Percentiles rank a stretch among this genome's conserved stretches.
Conservation (phyloP, 371 early-diverging fungal genomes). For the Mucor sp. region DNA sequence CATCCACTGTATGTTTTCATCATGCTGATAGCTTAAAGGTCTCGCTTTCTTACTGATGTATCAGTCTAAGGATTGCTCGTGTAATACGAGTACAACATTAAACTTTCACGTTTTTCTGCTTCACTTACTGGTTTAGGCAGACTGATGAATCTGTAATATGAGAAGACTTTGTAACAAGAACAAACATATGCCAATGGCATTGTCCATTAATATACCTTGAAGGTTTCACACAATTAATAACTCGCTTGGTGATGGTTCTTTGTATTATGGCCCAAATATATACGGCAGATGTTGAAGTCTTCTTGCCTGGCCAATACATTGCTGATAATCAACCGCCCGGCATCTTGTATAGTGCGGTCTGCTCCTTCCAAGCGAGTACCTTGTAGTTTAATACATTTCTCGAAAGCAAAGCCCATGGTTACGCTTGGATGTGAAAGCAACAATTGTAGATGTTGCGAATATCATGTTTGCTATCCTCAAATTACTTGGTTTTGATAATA, state of each 20-base stretch:
- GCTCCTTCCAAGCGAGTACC: no score
- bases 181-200: constrained; percentile 79
- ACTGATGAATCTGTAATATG: constrained; percentile 79
- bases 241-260: constrained; percentile 77
- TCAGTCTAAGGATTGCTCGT: constrained; percentile 79
- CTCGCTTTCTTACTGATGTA: no score
- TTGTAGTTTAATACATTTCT: no score
- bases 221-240: background rate
- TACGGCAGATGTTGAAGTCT: constrained; percentile 25
- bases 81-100: constrained; percentile 10
- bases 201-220: constrained; percentile 24
- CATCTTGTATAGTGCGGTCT: background rate
- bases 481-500: background rate
- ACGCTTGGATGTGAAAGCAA: background rate
- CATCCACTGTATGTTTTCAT: constrained; percentile 67
- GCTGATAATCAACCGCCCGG: background rate
- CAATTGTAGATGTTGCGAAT: background rate
- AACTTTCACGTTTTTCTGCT: constrained; percentile 9
- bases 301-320: background rate
- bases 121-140: constrained; percentile 78
- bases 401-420: background rate
- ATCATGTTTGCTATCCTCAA: background rate
- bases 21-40: no score
- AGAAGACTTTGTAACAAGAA: constrained; percentile 84
- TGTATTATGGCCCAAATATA: constrained; percentile 46